phyloP scores from a whole-genome alignment of 2,329 filamentous ascomycete genomes.

The Beauveria asiatica region DNA sequence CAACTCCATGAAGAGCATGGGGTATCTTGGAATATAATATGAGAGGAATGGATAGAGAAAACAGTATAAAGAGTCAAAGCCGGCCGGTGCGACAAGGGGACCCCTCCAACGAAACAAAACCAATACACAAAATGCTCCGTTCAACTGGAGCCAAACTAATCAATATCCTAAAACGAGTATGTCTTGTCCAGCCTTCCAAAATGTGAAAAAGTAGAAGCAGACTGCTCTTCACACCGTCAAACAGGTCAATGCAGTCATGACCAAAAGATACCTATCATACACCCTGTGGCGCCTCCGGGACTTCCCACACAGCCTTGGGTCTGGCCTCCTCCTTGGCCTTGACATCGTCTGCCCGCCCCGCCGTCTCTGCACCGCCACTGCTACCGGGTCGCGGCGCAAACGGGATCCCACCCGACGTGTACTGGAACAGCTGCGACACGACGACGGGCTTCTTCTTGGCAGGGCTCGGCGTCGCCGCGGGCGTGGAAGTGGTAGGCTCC shows the following conservation, averaged over 20 bases:
- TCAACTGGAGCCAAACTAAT: background rate
- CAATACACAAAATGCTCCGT: background rate
- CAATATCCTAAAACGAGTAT: background rate
- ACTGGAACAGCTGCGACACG: slow-evolving; percentile 22
- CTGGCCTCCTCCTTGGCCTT: background rate
- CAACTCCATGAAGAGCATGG: slow-evolving; percentile 11
- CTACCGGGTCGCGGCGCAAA: slow-evolving; percentile 30
- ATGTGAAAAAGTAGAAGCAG: background rate
- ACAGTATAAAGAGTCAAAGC: background rate
- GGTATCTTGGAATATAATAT: slow-evolving; percentile 18
- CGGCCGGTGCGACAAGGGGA: background rate
- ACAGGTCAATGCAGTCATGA: background rate
- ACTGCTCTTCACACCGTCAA: background rate
- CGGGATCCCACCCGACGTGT: slow-evolving; percentile 38
- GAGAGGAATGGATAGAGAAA: background rate
- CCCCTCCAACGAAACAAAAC: background rate
- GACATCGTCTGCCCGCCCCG: background rate
- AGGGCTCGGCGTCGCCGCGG: slow-evolving; percentile 25
- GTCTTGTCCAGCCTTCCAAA: background rate
- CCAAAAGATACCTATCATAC: background rate
- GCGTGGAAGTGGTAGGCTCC: slow-evolving; percentile 36
- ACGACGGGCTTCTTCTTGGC: slow-evolving; percentile 23
- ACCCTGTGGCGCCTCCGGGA: slow-evolving; percentile 22
- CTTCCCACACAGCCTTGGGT: background rate
- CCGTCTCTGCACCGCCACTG: background rate